phyloP scores from a whole-genome alignment of 2,329 filamentous ascomycete genomes.

The Phaeosphaeriaceae sp. region DNA sequence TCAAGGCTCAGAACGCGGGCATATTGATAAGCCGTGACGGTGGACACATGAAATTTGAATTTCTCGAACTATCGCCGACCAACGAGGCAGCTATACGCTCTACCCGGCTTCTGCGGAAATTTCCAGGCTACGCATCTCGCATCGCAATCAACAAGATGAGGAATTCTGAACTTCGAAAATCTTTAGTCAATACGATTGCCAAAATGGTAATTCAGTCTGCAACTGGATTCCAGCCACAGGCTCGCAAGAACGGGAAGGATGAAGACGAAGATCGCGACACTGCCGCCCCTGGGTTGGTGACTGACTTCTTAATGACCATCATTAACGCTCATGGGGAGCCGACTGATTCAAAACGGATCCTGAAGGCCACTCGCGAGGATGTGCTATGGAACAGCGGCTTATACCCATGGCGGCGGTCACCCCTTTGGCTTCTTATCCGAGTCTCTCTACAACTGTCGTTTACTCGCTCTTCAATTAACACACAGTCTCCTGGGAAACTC shows the following conservation, averaged over 20 bases:
- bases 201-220: constrained; percentile 47
- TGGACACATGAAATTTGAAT: constrained; percentile 46
- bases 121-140: constrained; percentile 52
- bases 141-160: constrained; percentile 34
- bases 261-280: constrained; percentile 59
- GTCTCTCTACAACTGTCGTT: constrained; percentile 56
- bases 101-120: constrained; percentile 53
- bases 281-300: constrained; percentile 58
- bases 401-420: constrained; percentile 59
- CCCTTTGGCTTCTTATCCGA: constrained; percentile 63
- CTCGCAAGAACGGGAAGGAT: constrained; percentile 48
- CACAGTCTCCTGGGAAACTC: neutral
- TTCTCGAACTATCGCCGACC: constrained; percentile 56
- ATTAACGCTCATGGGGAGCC: constrained; percentile 45
- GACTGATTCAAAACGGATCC: constrained; percentile 41
- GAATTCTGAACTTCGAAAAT: constrained; percentile 20
- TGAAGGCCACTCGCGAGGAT: constrained; percentile 63
- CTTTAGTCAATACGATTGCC: constrained; percentile 42
- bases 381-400: constrained; percentile 53
- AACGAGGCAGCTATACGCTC: constrained; percentile 49
- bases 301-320: constrained; percentile 57
- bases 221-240: constrained; percentile 43
- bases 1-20: constrained; percentile 57
- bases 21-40: constrained; percentile 47
- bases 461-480: constrained; percentile 26